Base-by-base conservation (phyloP, 176 grass and related monocot genomes). In the Hsuehochloa calcarea region DNA sequence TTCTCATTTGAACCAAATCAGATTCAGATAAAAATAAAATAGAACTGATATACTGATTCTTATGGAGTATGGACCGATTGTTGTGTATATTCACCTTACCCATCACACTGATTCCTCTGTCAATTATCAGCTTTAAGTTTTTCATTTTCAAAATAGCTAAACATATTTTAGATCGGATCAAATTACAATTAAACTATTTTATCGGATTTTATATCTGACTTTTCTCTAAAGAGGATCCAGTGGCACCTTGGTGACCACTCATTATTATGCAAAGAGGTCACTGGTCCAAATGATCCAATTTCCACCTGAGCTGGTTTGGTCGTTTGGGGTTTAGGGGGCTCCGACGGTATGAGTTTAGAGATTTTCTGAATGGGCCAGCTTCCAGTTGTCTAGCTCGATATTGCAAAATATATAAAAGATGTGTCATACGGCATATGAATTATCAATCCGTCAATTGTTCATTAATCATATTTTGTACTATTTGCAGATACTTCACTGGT, bases 401-500 rank as follows among this genome's bases (percentile, higher is more conserved):
- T 19, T 67, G 25, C 23, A 39, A 67, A 37, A 12, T 65, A 62
- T 51, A 85, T 14, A 51, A 27, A 59, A 54, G 38, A 4, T 40
- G 59, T 37, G 10, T 2, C 0, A 1, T 45, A 68, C 27, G 13
- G 20, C 35, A 38, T 77, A 85, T 40, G 10, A 55, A 55, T 19
- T 6, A 46, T 12, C 10, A 15, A 39, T 77, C 26, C 77, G 14
- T 56, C 5, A 14, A 10, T 71, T 63, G 9, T 90, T 65, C 23
- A 58, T n/a, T 47, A 82, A 83, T 47, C 16, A 15, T 72, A 41
- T 8, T 49, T 43, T 86, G 23, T 79, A 26, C 37, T 58, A 37
- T 86, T 61, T 90, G 87, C 80, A 90, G 89, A 83, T 87, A 90
- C 74, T 90, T 90, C 80, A 90, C 89, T 68, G 80, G 89, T 80